Evolutionary conservation across 2,329 filamentous ascomycete genomes (phyloP).

Genomic region (Eutypa lata): DNA sequence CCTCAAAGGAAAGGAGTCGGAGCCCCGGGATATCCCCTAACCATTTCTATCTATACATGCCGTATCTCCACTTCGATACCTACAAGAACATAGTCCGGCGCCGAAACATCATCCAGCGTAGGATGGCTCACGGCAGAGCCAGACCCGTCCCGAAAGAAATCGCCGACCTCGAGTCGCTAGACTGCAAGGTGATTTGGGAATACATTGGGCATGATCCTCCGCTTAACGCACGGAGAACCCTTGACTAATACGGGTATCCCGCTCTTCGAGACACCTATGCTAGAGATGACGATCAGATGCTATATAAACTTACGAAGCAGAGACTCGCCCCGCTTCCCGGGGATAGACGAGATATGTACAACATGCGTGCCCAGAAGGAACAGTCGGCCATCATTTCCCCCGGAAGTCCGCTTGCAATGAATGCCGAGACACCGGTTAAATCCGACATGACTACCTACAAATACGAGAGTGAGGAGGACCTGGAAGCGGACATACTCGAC

Average conservation of each 20-base stretch:
- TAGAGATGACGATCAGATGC: conserved; percentile 64
- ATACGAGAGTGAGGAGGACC: conserved; percentile 31
- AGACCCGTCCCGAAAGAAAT: conserved; percentile 54
- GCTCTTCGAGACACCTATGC: conserved; percentile 58
- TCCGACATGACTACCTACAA: conserved; percentile 3
- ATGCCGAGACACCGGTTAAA: conserved; percentile 15
- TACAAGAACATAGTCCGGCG: conserved; percentile 56
- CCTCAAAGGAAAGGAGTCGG: conserved; percentile 21
- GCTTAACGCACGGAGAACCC: conserved; percentile 57
- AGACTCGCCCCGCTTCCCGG: conserved; percentile 21
- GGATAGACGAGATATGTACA: conserved; percentile 24
- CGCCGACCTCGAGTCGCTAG: conserved; percentile 52
- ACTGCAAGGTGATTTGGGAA: conserved; percentile 61
- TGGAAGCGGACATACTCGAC: conserved; percentile 38
- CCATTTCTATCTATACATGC: conserved; percentile 51
- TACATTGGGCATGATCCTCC: conserved; percentile 59
- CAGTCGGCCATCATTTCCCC: conserved; percentile 14
- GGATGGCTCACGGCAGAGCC: conserved; percentile 51
- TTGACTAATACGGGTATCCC: conserved; percentile 64
- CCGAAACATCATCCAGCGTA: conserved; percentile 50
- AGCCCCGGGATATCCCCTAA: conserved; percentile 21
- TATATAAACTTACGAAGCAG: conserved; percentile 62
- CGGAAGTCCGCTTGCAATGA: conserved; percentile 14
- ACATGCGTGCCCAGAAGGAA: conserved; percentile 8
- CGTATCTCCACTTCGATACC: conserved; percentile 63